Conservation (phyloP, 306 rosid genomes). For the Cicer bijugum region DNA sequence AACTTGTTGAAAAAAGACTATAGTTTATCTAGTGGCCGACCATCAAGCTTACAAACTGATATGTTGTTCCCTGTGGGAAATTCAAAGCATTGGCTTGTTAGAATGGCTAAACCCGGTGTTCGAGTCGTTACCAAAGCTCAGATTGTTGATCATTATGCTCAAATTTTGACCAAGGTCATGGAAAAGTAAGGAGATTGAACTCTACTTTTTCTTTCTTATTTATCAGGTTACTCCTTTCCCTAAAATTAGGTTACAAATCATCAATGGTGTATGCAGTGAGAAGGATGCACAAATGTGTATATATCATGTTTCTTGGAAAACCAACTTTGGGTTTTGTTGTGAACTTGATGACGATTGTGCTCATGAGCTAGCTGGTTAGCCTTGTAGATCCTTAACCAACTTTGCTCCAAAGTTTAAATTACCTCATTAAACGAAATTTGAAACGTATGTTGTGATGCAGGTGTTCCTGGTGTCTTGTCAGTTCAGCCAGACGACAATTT, state of each 20-base stretch:
- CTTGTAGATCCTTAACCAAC: slow-evolving; percentile 14
- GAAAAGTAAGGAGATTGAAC: slow-evolving; percentile 65
- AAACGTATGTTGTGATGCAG: slow-evolving; percentile 52
- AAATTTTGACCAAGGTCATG: slow-evolving; percentile 73
- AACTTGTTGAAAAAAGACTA: slow-evolving; percentile 58
- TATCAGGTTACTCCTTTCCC: slow-evolving; percentile 26
- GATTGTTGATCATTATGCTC: slow-evolving; percentile 82
- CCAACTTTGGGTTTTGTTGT: slow-evolving; percentile 85
- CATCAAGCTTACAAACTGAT: slow-evolving; percentile 39
- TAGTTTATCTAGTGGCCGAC: slow-evolving; percentile 47
- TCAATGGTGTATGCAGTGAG: slow-evolving; percentile 58
- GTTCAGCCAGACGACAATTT: slow-evolving; percentile 65
- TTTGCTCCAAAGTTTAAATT: slow-evolving; percentile 19
- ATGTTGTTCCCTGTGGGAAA: slow-evolving; percentile 67
- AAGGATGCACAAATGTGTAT: slow-evolving; percentile 92
- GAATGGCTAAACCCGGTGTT: slow-evolving; percentile 73
- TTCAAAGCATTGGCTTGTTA: slow-evolving; percentile 85
- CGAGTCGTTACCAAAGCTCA: slow-evolving; percentile 91
- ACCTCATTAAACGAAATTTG: background rate
- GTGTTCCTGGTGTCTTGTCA: slow-evolving; percentile 77
- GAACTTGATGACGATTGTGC: slow-evolving; percentile 86
- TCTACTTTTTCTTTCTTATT: slow-evolving; percentile 27
- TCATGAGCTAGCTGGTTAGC: slow-evolving; percentile 63
- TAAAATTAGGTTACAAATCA: slow-evolving; percentile 26
- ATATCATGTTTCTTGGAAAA: slow-evolving; percentile 85